These are phyloP conservation scores for Botrytis medusae DNA, from an alignment of 2,329 filamentous ascomycete species.

Conservation along the genomic window DNA sequence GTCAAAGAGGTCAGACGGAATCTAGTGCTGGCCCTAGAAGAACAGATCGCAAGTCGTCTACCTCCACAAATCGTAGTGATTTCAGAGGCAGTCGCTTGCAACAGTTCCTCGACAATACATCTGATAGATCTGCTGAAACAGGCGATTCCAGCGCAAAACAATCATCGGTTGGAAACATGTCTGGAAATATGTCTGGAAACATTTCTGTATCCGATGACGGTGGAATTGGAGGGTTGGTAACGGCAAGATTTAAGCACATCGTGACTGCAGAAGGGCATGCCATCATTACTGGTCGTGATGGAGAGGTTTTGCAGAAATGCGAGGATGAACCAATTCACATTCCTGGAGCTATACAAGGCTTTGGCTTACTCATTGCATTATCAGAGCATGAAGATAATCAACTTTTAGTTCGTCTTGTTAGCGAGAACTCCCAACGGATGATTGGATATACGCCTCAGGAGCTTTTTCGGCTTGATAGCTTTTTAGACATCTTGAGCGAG, in stretches of 20 bases:
- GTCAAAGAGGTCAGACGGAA: not conserved
- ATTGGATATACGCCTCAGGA: slow-evolving; percentile 76
- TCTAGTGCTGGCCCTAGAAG: slow-evolving; percentile 2
- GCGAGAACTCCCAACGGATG: slow-evolving; percentile 75
- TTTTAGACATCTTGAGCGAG: slow-evolving; percentile 64
- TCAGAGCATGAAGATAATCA: slow-evolving; percentile 68
- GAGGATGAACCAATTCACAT: slow-evolving; percentile 92
- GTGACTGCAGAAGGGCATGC: slow-evolving; percentile 76
- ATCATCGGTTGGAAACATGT: slow-evolving; percentile 12
- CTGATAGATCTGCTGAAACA: slow-evolving; percentile 31
- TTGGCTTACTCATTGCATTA: slow-evolving; percentile 74
- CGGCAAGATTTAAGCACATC: slow-evolving; percentile 75
- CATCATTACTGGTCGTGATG: slow-evolving; percentile 77
- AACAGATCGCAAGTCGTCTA: slow-evolving; percentile 24
- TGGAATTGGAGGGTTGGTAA: slow-evolving; percentile 48
- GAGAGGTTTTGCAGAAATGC: slow-evolving; percentile 70
- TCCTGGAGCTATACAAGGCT: slow-evolving; percentile 57
- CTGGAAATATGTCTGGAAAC: not conserved
- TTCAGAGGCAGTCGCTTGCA: slow-evolving; percentile 30
- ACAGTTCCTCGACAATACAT: slow-evolving; percentile 33
- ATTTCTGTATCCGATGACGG: slow-evolving; percentile 22
- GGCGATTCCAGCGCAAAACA: slow-evolving; percentile 19
- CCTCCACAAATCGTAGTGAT: slow-evolving; percentile 24
- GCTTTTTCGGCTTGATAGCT: slow-evolving; percentile 71
- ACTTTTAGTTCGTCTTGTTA: slow-evolving; percentile 70